These are phyloP conservation scores for Hura crepitans DNA, from an alignment of 441 rosid genomes.

Conservation along the genomic window DNA sequence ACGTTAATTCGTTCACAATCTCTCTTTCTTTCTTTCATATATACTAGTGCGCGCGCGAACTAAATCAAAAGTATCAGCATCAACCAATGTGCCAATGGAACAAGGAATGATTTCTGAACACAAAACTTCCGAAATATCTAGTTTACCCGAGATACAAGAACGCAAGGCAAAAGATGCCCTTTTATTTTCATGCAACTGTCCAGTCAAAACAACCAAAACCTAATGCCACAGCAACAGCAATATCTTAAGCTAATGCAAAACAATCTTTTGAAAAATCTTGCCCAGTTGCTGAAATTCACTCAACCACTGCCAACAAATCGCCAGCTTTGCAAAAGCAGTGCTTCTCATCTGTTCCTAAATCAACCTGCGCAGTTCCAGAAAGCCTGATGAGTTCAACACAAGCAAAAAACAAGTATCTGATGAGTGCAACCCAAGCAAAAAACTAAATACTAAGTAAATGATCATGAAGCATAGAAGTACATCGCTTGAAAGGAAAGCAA, in stretches of 20 bases:
- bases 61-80: no score
- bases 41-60: no score
- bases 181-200: no score
- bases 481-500: neutral
- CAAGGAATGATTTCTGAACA: neutral
- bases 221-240: neutral
- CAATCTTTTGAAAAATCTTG: neutral
- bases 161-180: neutral
- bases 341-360: conserved; percentile 65
- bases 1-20: no score
- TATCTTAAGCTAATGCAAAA: neutral
- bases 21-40: no score
- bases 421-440: no score
- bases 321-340: conserved; percentile 79
- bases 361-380: conserved; percentile 43
- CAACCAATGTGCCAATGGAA: neutral
- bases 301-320: conserved; percentile 72
- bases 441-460: no score
- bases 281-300: conserved; percentile 30
- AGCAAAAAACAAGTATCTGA: neutral
- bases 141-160: conserved; percentile 7
- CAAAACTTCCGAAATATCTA: neutral
- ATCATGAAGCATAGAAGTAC: neutral
- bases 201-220: no score
- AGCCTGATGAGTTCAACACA: neutral